Conservation (phyloP, 1,139 yeast genomes). For the Saccharomycopsis crataegensis region DNA sequence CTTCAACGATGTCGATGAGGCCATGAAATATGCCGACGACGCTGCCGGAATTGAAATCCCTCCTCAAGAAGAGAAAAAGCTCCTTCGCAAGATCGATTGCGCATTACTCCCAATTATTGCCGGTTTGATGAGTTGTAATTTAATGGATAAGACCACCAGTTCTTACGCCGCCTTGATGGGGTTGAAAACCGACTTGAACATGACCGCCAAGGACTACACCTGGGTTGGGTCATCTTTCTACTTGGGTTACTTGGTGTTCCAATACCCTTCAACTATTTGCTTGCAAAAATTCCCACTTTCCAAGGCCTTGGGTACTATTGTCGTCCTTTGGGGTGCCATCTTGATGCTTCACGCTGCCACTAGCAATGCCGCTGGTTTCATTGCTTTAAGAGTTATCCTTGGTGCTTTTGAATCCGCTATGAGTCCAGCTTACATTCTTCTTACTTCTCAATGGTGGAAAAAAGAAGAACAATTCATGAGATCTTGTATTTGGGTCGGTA, state of each 20-base stretch:
- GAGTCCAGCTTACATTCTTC: conserved; percentile 46
- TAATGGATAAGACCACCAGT: conserved; percentile 57
- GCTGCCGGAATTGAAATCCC: conserved; percentile 17
- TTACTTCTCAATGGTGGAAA: conserved; percentile 50
- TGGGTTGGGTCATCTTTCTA: conserved; percentile 55
- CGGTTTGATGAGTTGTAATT: conserved; percentile 37
- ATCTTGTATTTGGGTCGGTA: conserved; percentile 43
- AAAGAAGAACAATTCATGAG: conserved; percentile 44
- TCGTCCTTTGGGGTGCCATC: conserved; percentile 42
- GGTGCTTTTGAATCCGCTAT: conserved; percentile 43
- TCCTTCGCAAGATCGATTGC: conserved; percentile 45
- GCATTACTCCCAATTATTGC: conserved; percentile 32
- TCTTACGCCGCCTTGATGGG: conserved; percentile 57
- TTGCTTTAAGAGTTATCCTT: conserved; percentile 37
- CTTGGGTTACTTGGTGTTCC: conserved; percentile 43
- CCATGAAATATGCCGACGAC: conserved; percentile 6
- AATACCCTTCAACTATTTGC: conserved; percentile 33
- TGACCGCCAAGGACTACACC: conserved; percentile 48
- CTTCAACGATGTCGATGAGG: conserved; percentile 8
- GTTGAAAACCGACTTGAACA: conserved; percentile 36
- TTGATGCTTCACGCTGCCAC: conserved; percentile 34
- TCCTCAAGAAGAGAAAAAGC: conserved; percentile 28
- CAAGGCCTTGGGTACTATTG: conserved; percentile 31
- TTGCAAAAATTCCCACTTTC: conserved; percentile 38
- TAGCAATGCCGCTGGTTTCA: conserved; percentile 33